Evolutionary conservation across 2,329 filamentous ascomycete species (phyloP), one percentile per base, ranked within the genome.

Genomic region (Dothistroma pini): DNA sequence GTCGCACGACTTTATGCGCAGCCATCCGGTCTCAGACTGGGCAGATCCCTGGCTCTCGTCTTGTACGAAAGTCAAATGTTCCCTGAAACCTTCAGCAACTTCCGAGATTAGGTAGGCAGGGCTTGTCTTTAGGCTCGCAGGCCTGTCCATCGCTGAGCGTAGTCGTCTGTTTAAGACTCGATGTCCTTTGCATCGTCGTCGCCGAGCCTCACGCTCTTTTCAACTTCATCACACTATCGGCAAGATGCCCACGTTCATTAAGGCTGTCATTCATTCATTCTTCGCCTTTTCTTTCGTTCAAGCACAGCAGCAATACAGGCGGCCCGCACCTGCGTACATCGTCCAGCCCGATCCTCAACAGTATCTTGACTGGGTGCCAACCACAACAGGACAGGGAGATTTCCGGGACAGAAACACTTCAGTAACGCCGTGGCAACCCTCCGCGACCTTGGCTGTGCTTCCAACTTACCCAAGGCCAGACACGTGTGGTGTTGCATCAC

Each of bases 361-460:
- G 35, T 64, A 64, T 34, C 47, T 32, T 34, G 54, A 61, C 32
- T 64, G 59, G 59, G 21, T 51, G 12, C 62, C 62, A 9, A 61
- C 56, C 22, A 57, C 56, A 11, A 51, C 59, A n/a, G 56, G 56
- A 34, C 60, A 61, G 38, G 59, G 59, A 22, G 34, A 53, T 41
- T 64, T 64, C 38, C 31, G 59, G 31, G 57, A 62, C 57, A 59
- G 32, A 51, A 64, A 64, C 31, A 38, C 21, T 19, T 59, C 62
- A 38, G 62, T 64, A 29, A 64, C 62, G 12, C 62, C 62, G 14
- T 64, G 62, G 62, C 31, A 54, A 54, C 56, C 63, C 34, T 19
- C 50, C 7, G 4, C 34, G 29, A 21, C n/a, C 29, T 41, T 29
- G 16, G 25, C 57, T 21, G 51, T 3, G n/a, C 16, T 31, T 16